Evolutionary conservation across 1,139 yeast species (phyloP).

Genomic region (Sugiyamaella pinicola): DNA sequence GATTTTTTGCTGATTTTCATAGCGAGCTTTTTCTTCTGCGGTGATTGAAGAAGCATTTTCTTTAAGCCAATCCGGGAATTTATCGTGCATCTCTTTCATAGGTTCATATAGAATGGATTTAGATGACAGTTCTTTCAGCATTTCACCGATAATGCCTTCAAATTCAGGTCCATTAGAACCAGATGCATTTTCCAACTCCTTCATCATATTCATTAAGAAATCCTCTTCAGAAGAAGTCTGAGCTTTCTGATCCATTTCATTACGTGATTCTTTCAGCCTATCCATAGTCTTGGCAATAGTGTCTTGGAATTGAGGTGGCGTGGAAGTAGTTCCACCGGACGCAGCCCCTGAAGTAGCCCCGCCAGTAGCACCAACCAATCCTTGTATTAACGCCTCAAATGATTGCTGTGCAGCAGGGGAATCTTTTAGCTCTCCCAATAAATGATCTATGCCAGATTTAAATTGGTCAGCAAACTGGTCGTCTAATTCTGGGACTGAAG

Average conservation of each 20-base stretch:
- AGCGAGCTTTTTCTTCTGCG: slow-evolving; percentile 41
- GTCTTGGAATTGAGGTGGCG: slow-evolving; percentile 59
- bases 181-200: slow-evolving; percentile 56
- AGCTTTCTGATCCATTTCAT: slow-evolving; percentile 65
- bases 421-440: slow-evolving; percentile 60
- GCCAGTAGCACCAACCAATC: slow-evolving; percentile 46
- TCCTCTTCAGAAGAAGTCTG: slow-evolving; percentile 49
- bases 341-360: slow-evolving; percentile 32
- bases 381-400: slow-evolving; percentile 55
- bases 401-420: slow-evolving; percentile 64
- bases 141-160: slow-evolving; percentile 67
- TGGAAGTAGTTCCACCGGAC: slow-evolving; percentile 13
- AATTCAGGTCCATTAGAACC: slow-evolving; percentile 52
- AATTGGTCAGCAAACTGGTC: slow-evolving; percentile 48
- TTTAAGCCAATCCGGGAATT: slow-evolving; percentile 61
- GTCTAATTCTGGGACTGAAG: slow-evolving; percentile 48
- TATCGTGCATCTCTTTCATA: slow-evolving; percentile 73
- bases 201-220: slow-evolving; percentile 48
- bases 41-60: slow-evolving; percentile 47
- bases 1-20: slow-evolving; percentile 41
- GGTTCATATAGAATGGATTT: slow-evolving; percentile 90
- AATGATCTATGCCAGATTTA: slow-evolving; percentile 44
- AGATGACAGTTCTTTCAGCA: slow-evolving; percentile 82
- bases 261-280: slow-evolving; percentile 54
- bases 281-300: slow-evolving; percentile 82